Percentiles rank a stretch among this genome's conserved stretches.
phyloP scores from a whole-genome alignment of 1,284 basidiomycete species.

The Microbotryomycetes sp. region DNA sequence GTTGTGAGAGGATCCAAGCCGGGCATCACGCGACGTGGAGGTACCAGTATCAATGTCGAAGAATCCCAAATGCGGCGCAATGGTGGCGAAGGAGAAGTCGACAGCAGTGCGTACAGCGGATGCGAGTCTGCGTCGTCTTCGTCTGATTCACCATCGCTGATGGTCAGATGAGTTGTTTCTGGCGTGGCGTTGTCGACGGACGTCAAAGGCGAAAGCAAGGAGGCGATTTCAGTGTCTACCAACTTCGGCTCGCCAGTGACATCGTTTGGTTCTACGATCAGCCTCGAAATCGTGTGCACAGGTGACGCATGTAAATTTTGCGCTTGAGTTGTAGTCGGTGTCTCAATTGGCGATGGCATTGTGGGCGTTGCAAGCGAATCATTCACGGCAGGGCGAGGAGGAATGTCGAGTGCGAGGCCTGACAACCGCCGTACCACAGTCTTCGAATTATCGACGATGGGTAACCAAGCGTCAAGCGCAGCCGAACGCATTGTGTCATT shows the following conservation, averaged over 20 bases:
- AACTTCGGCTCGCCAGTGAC: background rate
- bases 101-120: conserved; percentile 4
- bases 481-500: background rate
- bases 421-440: background rate
- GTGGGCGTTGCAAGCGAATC: background rate
- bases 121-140: conserved; percentile 6
- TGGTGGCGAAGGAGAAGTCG: background rate
- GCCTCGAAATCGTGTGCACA: background rate
- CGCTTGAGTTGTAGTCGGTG: background rate
- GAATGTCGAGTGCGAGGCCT: background rate
- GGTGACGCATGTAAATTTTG: background rate
- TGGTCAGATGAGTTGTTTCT: conserved; percentile 1
- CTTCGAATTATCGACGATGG: background rate
- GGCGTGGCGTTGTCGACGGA: background rate
- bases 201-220: too few relatives aligned
- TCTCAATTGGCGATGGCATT: background rate
- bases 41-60: conserved; percentile 5
- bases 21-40: background rate
- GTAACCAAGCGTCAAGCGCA: background rate
- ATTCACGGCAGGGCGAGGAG: background rate
- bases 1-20: background rate
- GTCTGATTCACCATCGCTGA: background rate
- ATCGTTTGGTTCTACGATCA: background rate
- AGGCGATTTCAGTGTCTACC: too few relatives aligned
- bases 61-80: background rate